These are phyloP conservation scores for Salvia miltiorrhiza DNA, from an alignment of 257 asterid genomes.

Conservation along the genomic window DNA sequence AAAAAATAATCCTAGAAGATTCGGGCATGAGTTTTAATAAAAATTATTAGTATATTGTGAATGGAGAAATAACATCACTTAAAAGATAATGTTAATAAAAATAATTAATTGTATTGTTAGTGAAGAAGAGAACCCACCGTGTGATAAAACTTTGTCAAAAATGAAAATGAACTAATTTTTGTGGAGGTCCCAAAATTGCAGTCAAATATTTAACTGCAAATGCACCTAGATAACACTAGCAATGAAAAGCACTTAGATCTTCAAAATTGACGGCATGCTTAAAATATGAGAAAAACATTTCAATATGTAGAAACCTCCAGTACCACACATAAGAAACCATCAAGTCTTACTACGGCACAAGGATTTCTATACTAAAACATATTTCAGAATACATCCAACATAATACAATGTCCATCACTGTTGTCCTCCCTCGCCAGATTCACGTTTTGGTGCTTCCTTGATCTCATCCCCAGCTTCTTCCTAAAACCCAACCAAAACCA, in stretches of 20 bases:
- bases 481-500: constrained; percentile 23
- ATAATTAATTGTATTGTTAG: too few species aligned
- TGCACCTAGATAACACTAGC: not conserved
- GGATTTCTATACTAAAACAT: constrained; percentile 26
- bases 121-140: too few species aligned
- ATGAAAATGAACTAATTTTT: too few species aligned
- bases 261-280: not conserved
- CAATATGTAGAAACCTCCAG: constrained; percentile 23
- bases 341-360: constrained; percentile 24
- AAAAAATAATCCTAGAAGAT: too few species aligned
- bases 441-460: constrained; percentile 56
- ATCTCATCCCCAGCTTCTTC: constrained; percentile 71
- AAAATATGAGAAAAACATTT: not conserved
- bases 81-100: too few species aligned
- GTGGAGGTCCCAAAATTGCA: too few species aligned
- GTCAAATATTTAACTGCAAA: too few species aligned
- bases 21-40: too few species aligned
- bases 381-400: constrained; percentile 25
- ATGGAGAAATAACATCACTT: too few species aligned
- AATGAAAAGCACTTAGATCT: not conserved
- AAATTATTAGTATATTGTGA: too few species aligned
- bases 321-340: constrained; percentile 23
- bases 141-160: too few species aligned
- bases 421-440: constrained; percentile 48
- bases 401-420: constrained; percentile 34